A percentile compares a stretch with the other conserved stretches of the same genome.
Evolutionary conservation across 768 basidiomycete genomes (phyloP).

Genomic region (Suillus spraguei): DNA sequence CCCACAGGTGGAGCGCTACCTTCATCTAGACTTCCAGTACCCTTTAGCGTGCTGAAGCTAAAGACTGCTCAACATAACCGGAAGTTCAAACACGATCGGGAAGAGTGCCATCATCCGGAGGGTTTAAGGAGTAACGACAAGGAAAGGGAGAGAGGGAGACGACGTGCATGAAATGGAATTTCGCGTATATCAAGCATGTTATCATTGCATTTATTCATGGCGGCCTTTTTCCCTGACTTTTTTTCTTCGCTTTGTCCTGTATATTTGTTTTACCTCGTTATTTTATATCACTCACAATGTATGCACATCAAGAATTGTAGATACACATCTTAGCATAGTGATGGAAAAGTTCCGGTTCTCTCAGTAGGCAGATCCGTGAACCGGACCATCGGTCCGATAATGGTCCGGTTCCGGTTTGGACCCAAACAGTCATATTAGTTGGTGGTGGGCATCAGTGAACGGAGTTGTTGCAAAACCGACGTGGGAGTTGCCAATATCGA

Average conservation of each 20-base stretch:
- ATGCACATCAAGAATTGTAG: constrained; percentile 6
- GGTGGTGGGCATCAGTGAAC: too few relatives aligned
- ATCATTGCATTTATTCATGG: constrained; percentile 7
- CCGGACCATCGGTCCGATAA: too few relatives aligned
- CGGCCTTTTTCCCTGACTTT: constrained; percentile 4
- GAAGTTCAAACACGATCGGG: constrained; percentile 11
- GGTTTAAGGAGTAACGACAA: background rate
- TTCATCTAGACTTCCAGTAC: constrained; percentile 17
- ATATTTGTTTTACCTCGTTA: background rate
- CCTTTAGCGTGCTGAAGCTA: constrained; percentile 13
- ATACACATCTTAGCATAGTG: constrained; percentile 3
- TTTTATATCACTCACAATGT: constrained; percentile 2
- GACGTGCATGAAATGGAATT: background rate
- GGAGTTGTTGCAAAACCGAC: too few relatives aligned
- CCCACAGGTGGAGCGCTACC: constrained; percentile 1
- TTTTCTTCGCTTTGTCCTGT: background rate
- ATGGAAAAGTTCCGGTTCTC: too few relatives aligned
- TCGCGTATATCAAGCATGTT: constrained; percentile 7
- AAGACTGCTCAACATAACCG: background rate
- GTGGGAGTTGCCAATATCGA: too few relatives aligned
- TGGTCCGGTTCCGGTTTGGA: too few relatives aligned
- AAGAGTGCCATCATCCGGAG: constrained; percentile 11
- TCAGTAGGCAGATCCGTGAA: too few relatives aligned
- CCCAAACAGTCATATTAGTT: too few relatives aligned
- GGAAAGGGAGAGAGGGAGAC: background rate